Conservation (phyloP, 1,139 yeast genomes). For the Sugiyamaella castrensis region DNA sequence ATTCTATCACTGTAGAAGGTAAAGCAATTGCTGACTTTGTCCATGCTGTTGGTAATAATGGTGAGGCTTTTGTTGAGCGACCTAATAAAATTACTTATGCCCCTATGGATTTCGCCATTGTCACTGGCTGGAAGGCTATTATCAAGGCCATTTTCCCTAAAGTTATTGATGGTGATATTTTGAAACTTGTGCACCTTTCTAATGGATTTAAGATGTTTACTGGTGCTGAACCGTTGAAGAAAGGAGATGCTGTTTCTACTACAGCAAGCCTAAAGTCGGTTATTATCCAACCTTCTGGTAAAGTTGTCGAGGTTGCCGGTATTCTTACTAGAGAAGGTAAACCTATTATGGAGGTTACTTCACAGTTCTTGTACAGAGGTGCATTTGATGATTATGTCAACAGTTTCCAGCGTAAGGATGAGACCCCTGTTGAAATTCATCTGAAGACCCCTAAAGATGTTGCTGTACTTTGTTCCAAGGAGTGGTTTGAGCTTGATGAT, state of each 20-base stretch:
- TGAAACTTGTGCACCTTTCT: conserved; percentile 90
- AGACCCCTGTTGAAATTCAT: conserved; percentile 79
- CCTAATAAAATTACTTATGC: conserved; percentile 83
- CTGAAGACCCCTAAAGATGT: conserved; percentile 80
- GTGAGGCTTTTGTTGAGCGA: conserved; percentile 92
- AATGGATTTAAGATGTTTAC: conserved; percentile 93
- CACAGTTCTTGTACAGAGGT: conserved; percentile 97
- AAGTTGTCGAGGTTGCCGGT: conserved; percentile 94
- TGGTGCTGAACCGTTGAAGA: conserved; percentile 84
- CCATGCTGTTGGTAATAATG: conserved; percentile 94
- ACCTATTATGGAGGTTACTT: conserved; percentile 90
- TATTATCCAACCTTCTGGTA: conserved; percentile 87
- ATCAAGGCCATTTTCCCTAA: conserved; percentile 96
- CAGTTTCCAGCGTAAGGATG: conserved; percentile 86
- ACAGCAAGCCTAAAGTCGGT: conserved; percentile 86
- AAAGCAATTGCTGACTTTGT: conserved; percentile 88
- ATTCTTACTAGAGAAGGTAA: conserved; percentile 70
- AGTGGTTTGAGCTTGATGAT: conserved; percentile 89
- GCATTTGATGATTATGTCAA: conserved; percentile 80
- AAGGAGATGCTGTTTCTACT: conserved; percentile 81
- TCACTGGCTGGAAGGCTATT: conserved; percentile 97
- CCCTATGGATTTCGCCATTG: conserved; percentile 99
- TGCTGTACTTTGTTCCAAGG: conserved; percentile 91
- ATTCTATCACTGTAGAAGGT: conserved; percentile 63
- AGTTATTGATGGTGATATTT: conserved; percentile 92